Evolutionary conservation across 495 filamentous ascomycete genomes (phyloP).

Genomic region (Penicillium lividum): DNA sequence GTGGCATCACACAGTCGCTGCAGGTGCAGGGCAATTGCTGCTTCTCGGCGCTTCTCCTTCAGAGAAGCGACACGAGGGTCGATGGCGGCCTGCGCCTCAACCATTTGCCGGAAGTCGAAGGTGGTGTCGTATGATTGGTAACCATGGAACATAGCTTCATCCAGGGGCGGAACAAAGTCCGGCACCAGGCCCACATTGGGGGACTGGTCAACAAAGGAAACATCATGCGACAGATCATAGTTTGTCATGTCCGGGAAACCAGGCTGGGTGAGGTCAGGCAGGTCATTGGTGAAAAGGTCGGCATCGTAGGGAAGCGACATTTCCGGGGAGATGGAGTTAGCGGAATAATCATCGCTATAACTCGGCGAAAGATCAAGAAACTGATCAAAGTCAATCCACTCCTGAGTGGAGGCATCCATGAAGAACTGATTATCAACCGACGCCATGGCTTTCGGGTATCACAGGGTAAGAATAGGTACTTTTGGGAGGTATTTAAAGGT

Average conservation of each 20-base stretch:
- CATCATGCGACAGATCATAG: slow-evolving; percentile 26
- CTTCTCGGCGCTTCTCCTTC: slow-evolving; percentile 49
- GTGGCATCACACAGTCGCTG: slow-evolving; percentile 40
- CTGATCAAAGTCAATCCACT: slow-evolving; percentile 43
- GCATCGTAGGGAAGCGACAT: slow-evolving; percentile 31
- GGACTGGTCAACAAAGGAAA: slow-evolving; percentile 22
- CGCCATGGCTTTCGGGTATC: slow-evolving; percentile 23
- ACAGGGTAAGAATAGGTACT: background rate
- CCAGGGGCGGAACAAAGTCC: slow-evolving; percentile 28
- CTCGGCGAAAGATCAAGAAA: slow-evolving; percentile 38
- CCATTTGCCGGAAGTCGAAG: slow-evolving; percentile 36
- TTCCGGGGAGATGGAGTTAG: slow-evolving; percentile 40
- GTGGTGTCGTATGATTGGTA: slow-evolving; percentile 25
- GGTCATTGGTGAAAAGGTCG: slow-evolving; percentile 26
- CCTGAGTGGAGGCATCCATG: slow-evolving; percentile 14
- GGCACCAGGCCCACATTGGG: slow-evolving; percentile 26
- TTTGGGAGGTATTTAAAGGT: slow-evolving; percentile 1
- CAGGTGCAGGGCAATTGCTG: slow-evolving; percentile 44
- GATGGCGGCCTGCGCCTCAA: slow-evolving; percentile 42
- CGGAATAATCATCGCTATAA: slow-evolving; percentile 34
- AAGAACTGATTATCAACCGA: slow-evolving; percentile 27
- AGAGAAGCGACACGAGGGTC: slow-evolving; percentile 35
- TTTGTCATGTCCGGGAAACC: slow-evolving; percentile 33
- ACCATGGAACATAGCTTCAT: slow-evolving; percentile 26
- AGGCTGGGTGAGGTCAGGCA: slow-evolving; percentile 24